Evolutionary conservation across 2,329 filamentous ascomycete species (phyloP), one percentile per base, ranked within the genome.

Genomic region (Neonectria hederae): DNA sequence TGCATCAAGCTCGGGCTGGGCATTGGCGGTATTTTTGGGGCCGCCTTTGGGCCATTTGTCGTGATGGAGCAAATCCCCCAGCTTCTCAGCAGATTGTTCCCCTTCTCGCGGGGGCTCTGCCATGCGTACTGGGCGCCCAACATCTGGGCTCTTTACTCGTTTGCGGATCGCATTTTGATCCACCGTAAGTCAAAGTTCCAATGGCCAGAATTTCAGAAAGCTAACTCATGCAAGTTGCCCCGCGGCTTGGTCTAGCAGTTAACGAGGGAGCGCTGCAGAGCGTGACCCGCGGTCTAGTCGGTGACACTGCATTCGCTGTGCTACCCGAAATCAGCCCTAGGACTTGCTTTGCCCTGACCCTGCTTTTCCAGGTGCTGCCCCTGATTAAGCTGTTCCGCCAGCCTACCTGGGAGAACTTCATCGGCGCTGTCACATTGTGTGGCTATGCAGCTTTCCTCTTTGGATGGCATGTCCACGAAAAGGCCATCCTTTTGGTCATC

Each of bases 51-150:
- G 0, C 96, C 96, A 0, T 99, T 98, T 79, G 89, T 86, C 4
- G 84, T 89, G 63, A 91, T 90, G 87, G 89, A 87, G 9, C 96
- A 98, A 79, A 87, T 97, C 17, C 87, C 90, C 13, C 96, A 98
- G 80, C 83, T 99, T 22, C 80, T 96, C 64, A 90, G 89, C 75
- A 87, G 96, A 38, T 82, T 99, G 9, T 99, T 99, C 73, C 96
- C 96, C 0, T 99, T 99, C 78, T 94, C 94, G 1, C 86, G 96
- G 64, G 96, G 96, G 0, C 83, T 99, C 5, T 98, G 95, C 76
- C 96, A 99, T 81, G 96, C 96, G 1, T 99, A 99, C 78, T 99
- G 96, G 96, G 96, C 96, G 13, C 94, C 96, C 0, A 99, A 99
- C 71, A 83, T 97, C 1, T 99, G 96, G 96, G 95, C 96, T 0